Evolutionary conservation across 2,329 filamentous ascomycete genomes (phyloP).

Genomic region (Aspergillus latus): DNA sequence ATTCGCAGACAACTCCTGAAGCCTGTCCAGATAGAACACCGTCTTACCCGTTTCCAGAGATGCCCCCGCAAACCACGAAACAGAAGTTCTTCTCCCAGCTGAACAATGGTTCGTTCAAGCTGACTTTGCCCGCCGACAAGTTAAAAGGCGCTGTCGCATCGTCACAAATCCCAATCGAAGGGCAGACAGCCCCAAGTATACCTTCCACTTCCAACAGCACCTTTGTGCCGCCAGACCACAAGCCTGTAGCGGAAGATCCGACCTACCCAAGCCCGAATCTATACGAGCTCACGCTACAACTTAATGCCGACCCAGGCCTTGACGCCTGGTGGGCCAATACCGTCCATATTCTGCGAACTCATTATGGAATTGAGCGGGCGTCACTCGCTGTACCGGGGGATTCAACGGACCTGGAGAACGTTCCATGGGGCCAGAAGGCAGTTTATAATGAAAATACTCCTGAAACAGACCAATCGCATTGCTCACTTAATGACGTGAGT

Average conservation of each 20-base stretch:
- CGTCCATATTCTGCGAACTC: slow-evolving; percentile 75
- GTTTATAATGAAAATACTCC: slow-evolving; percentile 69
- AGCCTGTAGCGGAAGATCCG: slow-evolving; percentile 45
- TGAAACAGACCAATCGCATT: slow-evolving; percentile 18
- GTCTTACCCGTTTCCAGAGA: slow-evolving; percentile 70
- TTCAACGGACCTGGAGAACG: slow-evolving; percentile 89
- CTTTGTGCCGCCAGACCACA: slow-evolving; percentile 33
- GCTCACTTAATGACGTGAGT: slow-evolving; percentile 9
- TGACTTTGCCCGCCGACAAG: slow-evolving; percentile 36
- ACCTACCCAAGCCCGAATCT: slow-evolving; percentile 80
- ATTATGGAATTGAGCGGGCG: slow-evolving; percentile 81
- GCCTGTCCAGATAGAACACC: slow-evolving; percentile 30
- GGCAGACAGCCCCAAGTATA: slow-evolving; percentile 23
- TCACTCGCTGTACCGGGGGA: slow-evolving; percentile 87
- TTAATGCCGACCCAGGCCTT: slow-evolving; percentile 81
- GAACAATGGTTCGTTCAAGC: slow-evolving; percentile 47
- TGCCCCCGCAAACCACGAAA: slow-evolving; percentile 44
- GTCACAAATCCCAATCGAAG: slow-evolving; percentile 24
- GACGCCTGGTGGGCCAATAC: slow-evolving; percentile 92
- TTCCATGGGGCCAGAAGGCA: slow-evolving; percentile 95
- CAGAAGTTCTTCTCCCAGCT: slow-evolving; percentile 47
- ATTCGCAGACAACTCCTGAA: slow-evolving; percentile 23
- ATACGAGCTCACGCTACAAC: slow-evolving; percentile 77
- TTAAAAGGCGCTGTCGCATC: slow-evolving; percentile 23
- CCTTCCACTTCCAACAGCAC: slow-evolving; percentile 22